A percentile compares a stretch with the other conserved stretches of the same genome.
Conservation (phyloP, 257 asterid species). For the Jacaranda copaia region DNA sequence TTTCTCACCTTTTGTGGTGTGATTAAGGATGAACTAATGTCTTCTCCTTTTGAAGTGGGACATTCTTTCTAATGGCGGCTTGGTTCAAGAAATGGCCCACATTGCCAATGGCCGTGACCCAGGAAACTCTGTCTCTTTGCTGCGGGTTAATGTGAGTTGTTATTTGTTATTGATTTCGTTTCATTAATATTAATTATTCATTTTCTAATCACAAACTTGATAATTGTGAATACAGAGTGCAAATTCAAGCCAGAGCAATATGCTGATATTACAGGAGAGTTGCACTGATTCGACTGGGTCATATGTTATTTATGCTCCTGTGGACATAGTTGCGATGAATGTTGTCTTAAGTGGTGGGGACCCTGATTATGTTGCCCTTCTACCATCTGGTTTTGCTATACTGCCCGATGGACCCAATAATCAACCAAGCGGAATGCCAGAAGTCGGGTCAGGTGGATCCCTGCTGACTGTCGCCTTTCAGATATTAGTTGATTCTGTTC, state of each 20-base stretch:
- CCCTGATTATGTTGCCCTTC: conserved; percentile 60
- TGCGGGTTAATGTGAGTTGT: conserved; percentile 55
- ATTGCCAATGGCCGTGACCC: conserved; percentile 67
- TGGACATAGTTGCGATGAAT: conserved; percentile 56
- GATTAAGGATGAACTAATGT: conserved; percentile 3
- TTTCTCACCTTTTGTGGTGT: not conserved
- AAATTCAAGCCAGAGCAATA: conserved; percentile 62
- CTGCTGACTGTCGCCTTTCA: conserved; percentile 63
- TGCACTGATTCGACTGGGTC: conserved; percentile 53
- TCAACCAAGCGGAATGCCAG: conserved; percentile 29
- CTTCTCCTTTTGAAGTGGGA: conserved; percentile 53
- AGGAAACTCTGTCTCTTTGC: conserved; percentile 54
- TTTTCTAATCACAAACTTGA: not conserved
- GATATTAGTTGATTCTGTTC: conserved; percentile 64
- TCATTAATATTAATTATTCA: too few species aligned
- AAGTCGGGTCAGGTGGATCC: conserved; percentile 49
- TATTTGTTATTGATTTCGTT: too few species aligned
- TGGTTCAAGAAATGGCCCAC: conserved; percentile 66
- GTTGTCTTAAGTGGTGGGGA: conserved; percentile 61
- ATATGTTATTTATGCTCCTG: conserved; percentile 61
- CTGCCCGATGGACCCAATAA: conserved; percentile 56
- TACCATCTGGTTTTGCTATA: conserved; percentile 69
- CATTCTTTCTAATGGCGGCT: conserved; percentile 59
- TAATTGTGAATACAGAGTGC: conserved; percentile 44
- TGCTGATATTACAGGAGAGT: conserved; percentile 63